phyloP scores from a whole-genome alignment of 768 basidiomycete genomes.

The Gymnopilus junonius region DNA sequence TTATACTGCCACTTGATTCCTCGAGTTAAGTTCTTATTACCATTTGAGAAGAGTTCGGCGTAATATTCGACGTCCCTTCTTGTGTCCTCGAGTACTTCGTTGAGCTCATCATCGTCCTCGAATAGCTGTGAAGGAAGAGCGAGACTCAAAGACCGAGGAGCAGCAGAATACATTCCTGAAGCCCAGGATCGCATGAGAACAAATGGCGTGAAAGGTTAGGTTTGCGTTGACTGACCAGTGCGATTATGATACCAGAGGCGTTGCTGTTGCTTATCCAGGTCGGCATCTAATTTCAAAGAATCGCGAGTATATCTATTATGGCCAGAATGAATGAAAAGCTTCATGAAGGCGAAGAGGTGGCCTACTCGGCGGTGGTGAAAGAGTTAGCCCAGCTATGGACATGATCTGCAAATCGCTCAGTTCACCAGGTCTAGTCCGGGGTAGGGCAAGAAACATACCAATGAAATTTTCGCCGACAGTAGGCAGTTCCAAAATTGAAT shows the following conservation, averaged over 20 bases:
- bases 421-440: not conserved
- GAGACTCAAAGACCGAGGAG: constrained; percentile 33
- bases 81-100: constrained; percentile 20
- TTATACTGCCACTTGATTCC: constrained; percentile 35
- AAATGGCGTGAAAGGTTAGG: not conserved
- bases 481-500: constrained; percentile 44
- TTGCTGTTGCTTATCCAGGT: constrained; percentile 26
- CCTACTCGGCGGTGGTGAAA: constrained; percentile 35
- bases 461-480: constrained; percentile 52
- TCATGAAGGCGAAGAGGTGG: not conserved
- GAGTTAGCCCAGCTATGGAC: constrained; percentile 38
- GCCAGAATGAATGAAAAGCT: not conserved
- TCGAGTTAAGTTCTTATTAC: constrained; percentile 30
- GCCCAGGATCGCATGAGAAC: not conserved
- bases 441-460: constrained; percentile 21
- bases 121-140: constrained; percentile 33
- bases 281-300: constrained; percentile 24
- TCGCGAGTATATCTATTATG: constrained; percentile 34
- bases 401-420: constrained; percentile 24
- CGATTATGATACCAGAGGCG: constrained; percentile 33
- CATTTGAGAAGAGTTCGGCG: constrained; percentile 33
- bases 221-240: constrained; percentile 23
- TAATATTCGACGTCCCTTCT: constrained; percentile 25
- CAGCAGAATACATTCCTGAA: constrained; percentile 31
- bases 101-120: constrained; percentile 17